These are phyloP conservation scores for Pseudohalonectria lignicola DNA, from an alignment of 2,329 filamentous ascomycete species.

Conservation along the genomic window DNA sequence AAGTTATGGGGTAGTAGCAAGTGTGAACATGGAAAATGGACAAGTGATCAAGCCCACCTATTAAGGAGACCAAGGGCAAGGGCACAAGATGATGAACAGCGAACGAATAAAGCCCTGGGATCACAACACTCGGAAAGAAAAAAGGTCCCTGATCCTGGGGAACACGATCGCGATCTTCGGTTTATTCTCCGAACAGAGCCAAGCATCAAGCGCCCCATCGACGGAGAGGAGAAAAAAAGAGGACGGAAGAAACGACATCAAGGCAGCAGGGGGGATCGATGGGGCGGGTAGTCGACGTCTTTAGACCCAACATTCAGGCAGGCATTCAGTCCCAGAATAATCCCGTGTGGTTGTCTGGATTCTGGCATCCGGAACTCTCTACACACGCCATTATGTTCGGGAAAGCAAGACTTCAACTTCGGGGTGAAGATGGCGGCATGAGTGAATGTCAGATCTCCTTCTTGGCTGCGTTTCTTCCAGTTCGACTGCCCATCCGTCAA, in stretches of 20 bases:
- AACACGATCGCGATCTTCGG: slow-evolving; percentile 3
- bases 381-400: too few species aligned
- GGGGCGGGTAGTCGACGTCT: not conserved
- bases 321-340: too few species aligned
- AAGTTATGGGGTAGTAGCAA: too few species aligned
- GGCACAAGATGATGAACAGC: not conserved
- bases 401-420: not conserved
- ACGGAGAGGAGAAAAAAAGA: not conserved
- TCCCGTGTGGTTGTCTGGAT: not conserved
- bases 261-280: not conserved
- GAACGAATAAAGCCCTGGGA: too few species aligned
- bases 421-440: too few species aligned
- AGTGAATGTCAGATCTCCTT: too few species aligned
- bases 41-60: slow-evolving; percentile 1
- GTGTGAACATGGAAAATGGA: too few species aligned
- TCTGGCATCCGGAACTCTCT: not conserved
- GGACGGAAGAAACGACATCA: slow-evolving; percentile 3
- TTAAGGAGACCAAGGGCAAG: not conserved
- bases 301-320: not conserved
- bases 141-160: slow-evolving; percentile 9
- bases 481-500: too few species aligned
- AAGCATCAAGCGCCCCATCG: too few species aligned
- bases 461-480: too few species aligned
- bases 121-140: too few species aligned
- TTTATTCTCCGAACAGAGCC: slow-evolving; percentile 8